Conservation (phyloP, 2,329 filamentous ascomycete genomes). For the Claviceps digitariae region DNA sequence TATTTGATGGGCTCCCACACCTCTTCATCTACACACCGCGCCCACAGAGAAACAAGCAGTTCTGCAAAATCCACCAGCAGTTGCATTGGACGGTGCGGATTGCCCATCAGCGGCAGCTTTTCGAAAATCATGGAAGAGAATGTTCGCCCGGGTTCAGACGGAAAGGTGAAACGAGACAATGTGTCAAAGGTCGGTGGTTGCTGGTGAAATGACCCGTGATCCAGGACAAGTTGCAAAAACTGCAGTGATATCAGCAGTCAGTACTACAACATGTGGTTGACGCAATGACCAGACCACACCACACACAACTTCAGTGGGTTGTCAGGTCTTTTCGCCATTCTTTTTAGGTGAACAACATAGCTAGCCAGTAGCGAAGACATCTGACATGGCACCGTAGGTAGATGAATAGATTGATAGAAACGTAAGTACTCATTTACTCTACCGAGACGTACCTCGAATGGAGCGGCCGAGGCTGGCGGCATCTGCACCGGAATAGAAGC, state of each 20-base stretch:
- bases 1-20: slow-evolving; percentile 51
- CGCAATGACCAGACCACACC: no score
- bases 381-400: no score
- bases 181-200: slow-evolving; percentile 54
- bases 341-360: no score
- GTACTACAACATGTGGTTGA: not conserved
- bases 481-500: slow-evolving; percentile 11
- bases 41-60: slow-evolving; percentile 54
- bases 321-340: no score
- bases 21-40: slow-evolving; percentile 49
- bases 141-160: slow-evolving; percentile 41
- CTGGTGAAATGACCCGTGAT: slow-evolving; percentile 41
- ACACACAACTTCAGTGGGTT: no score
- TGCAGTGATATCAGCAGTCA: slow-evolving; percentile 12
- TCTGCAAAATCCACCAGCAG: slow-evolving; percentile 52
- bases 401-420: not conserved
- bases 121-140: slow-evolving; percentile 57
- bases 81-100: slow-evolving; percentile 32
- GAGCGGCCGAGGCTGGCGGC: slow-evolving; percentile 14
- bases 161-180: slow-evolving; percentile 49
- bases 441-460: slow-evolving; percentile 30
- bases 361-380: no score
- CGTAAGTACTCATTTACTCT: not conserved
- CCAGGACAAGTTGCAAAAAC: slow-evolving; percentile 50
- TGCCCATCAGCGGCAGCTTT: slow-evolving; percentile 45